phyloP scores from a whole-genome alignment of 2,329 filamentous ascomycete genomes.

The Podosphaera leucotricha region DNA sequence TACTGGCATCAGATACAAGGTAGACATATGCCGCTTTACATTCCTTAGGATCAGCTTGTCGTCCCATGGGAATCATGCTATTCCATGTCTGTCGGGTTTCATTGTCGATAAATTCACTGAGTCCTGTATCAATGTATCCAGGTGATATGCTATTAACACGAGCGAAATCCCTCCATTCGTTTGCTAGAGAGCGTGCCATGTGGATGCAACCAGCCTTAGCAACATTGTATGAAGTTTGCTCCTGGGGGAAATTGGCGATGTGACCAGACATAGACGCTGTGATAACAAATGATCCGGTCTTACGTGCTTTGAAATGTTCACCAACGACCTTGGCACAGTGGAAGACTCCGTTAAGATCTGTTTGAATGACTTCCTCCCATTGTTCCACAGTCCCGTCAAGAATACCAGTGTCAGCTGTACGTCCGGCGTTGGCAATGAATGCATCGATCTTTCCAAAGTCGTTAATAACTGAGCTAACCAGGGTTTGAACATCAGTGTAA shows the following conservation, averaged over 20 bases:
- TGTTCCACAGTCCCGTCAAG: slow-evolving; percentile 42
- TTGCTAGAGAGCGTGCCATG: slow-evolving; percentile 36
- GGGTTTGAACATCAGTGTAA: slow-evolving; percentile 25
- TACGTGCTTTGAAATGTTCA: slow-evolving; percentile 40
- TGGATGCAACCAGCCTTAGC: slow-evolving; percentile 46
- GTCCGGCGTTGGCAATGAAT: slow-evolving; percentile 47
- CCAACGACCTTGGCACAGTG: slow-evolving; percentile 46
- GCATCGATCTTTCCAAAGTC: slow-evolving; percentile 50
- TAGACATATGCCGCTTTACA: slow-evolving; percentile 36
- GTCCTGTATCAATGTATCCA: slow-evolving; percentile 42
- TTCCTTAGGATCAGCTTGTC: slow-evolving; percentile 50
- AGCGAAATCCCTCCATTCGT: slow-evolving; percentile 47
- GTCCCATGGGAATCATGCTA: slow-evolving; percentile 12
- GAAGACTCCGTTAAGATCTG: slow-evolving; percentile 41
- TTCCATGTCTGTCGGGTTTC: slow-evolving; percentile 31
- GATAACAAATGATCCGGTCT: slow-evolving; percentile 39
- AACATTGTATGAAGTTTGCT: slow-evolving; percentile 40
- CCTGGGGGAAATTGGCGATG: slow-evolving; percentile 33
- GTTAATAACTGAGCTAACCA: slow-evolving; percentile 33
- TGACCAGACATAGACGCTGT: slow-evolving; percentile 38
- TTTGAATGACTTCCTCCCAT: slow-evolving; percentile 41
- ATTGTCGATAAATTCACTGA: slow-evolving; percentile 37
- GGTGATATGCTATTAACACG: slow-evolving; percentile 45
- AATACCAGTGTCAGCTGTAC: slow-evolving; percentile 43
- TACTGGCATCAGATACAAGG: slow-evolving; percentile 22